Percentiles rank a stretch among this genome's conserved stretches.
These are phyloP conservation scores for Henckelia pumila DNA, from an alignment of 257 asterid species.

Conservation along the genomic window DNA sequence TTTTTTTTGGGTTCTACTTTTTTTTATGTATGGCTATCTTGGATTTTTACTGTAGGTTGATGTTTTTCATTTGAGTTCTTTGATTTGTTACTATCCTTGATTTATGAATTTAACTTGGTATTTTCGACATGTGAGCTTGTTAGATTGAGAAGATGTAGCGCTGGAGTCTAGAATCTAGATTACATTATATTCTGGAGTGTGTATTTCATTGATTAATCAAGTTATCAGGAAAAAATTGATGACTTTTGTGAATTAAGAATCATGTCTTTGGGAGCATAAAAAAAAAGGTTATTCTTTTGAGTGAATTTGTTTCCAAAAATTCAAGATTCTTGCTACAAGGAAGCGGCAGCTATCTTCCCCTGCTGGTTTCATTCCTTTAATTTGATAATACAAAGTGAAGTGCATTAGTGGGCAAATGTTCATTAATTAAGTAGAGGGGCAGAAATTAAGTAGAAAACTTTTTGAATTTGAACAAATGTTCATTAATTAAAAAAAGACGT, in stretches of 20 bases:
- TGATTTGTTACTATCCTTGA: too few species aligned
- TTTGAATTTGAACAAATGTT: too few species aligned
- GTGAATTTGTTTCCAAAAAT: background rate
- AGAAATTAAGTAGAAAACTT: background rate
- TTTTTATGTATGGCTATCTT: background rate
- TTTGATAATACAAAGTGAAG: background rate
- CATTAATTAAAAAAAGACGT: too few species aligned
- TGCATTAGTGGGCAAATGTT: too few species aligned
- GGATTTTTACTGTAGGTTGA: background rate
- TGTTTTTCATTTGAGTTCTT: background rate
- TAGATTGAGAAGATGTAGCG: too few species aligned
- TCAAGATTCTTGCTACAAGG: background rate
- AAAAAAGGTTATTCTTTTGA: background rate
- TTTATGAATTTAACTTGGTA: background rate
- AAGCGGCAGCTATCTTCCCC: background rate
- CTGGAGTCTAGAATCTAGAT: too few species aligned
- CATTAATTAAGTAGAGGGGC: background rate
- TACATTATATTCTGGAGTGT: background rate
- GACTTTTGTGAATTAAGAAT: background rate
- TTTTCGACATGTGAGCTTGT: background rate
- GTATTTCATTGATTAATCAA: background rate
- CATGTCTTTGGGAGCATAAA: too few species aligned
- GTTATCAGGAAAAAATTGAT: background rate
- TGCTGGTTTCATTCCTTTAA: background rate
- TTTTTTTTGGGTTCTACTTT: background rate